A percentile compares a stretch with the other conserved stretches of the same genome.
Conservation (phyloP, 2,329 filamentous ascomycete species). For the Botrytis byssoidea region DNA sequence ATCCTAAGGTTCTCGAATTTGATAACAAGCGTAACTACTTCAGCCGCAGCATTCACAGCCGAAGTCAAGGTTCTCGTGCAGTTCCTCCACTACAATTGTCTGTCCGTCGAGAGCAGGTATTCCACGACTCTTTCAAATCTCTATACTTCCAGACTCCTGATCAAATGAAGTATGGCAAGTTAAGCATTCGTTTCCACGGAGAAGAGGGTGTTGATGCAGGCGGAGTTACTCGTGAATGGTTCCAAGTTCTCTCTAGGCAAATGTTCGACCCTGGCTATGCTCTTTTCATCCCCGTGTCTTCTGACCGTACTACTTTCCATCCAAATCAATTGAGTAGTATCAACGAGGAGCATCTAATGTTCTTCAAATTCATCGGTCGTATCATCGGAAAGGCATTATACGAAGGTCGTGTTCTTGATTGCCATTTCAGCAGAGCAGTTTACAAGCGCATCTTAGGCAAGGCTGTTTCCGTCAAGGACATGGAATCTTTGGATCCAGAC, state of each 20-base stretch:
- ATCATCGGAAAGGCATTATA: slow-evolving; percentile 98
- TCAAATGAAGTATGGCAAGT: slow-evolving; percentile 98
- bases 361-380: slow-evolving; percentile 99
- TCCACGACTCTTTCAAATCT: slow-evolving; percentile 98
- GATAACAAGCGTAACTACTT: slow-evolving; percentile 99
- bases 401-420: slow-evolving; percentile 92
- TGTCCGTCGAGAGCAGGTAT: slow-evolving; percentile 91
- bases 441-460: slow-evolving; percentile 98
- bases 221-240: slow-evolving; percentile 97
- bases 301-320: slow-evolving; percentile 97
- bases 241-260: slow-evolving; percentile 92
- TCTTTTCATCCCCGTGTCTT: slow-evolving; percentile 92
- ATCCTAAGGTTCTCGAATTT: slow-evolving; percentile 97
- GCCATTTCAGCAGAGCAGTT: slow-evolving; percentile 97
- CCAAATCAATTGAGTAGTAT: slow-evolving; percentile 91
- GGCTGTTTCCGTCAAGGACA: slow-evolving; percentile 95
- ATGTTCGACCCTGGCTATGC: slow-evolving; percentile 99
- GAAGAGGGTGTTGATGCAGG: slow-evolving; percentile 98
- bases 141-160: slow-evolving; percentile 95
- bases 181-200: slow-evolving; percentile 95
- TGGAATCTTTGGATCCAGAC: slow-evolving; percentile 97
- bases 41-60: slow-evolving; percentile 83
- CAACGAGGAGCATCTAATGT: slow-evolving; percentile 93
- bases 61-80: slow-evolving; percentile 66
- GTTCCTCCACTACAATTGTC: slow-evolving; percentile 76